Conservation (phyloP, 352 stramenopile species). For the Globisporangium radiosum region DNA sequence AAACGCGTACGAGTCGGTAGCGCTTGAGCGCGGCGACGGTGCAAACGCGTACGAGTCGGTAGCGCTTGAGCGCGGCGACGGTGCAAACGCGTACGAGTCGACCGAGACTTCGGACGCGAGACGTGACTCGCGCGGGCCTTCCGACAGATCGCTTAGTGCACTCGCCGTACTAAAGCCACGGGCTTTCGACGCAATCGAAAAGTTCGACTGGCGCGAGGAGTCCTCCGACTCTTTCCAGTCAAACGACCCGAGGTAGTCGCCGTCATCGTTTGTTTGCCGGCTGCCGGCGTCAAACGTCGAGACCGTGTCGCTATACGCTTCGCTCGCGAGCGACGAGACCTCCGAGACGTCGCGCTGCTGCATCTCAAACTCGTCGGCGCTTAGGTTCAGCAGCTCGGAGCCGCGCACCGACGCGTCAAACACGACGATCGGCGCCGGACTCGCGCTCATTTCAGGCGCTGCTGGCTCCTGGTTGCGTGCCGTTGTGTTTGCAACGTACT, state of each 20-base stretch:
- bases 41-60: slow-evolving; percentile 63
- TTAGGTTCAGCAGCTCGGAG: slow-evolving; percentile 33
- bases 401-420: slow-evolving; percentile 31
- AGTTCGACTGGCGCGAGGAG: slow-evolving; percentile 18
- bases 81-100: slow-evolving; percentile 45
- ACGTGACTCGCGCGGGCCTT: slow-evolving; percentile 32
- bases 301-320: slow-evolving; percentile 36
- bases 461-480: slow-evolving; percentile 28
- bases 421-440: slow-evolving; percentile 21
- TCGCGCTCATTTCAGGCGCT: slow-evolving; percentile 27
- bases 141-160: slow-evolving; percentile 32
- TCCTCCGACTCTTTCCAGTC: slow-evolving; percentile 46
- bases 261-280: slow-evolving; percentile 21
- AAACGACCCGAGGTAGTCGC: slow-evolving; percentile 29
- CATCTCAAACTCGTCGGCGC: slow-evolving; percentile 16
- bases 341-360: slow-evolving; percentile 32
- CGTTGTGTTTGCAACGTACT: slow-evolving; percentile 45
- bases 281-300: slow-evolving; percentile 53
- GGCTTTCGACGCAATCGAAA: slow-evolving; percentile 18
- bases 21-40: slow-evolving; percentile 40
- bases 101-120: slow-evolving; percentile 59
- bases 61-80: too few species aligned
- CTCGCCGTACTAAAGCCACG: slow-evolving; percentile 40
- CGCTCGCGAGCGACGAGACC: slow-evolving; percentile 34
- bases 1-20: slow-evolving; percentile 59